Evolutionary conservation across 2,329 filamentous ascomycete species (phyloP).

Genomic region (Talaromyces funiculosus): DNA sequence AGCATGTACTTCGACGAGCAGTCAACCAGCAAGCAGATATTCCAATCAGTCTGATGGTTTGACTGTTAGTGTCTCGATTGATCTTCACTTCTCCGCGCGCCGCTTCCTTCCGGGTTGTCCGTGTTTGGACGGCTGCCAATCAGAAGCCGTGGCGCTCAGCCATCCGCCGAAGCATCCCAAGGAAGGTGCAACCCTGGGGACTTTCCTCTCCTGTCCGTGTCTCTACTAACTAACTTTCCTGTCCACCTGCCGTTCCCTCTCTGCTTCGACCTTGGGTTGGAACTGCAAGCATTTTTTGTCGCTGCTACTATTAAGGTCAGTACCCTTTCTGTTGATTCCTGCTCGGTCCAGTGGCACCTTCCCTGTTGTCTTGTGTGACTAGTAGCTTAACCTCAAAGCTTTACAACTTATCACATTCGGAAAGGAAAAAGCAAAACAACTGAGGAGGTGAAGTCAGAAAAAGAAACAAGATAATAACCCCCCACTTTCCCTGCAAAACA

Average conservation of each 20-base stretch:
- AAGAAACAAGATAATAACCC: neutral
- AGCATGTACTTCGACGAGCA: neutral
- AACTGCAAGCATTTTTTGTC: neutral
- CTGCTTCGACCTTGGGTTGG: neutral
- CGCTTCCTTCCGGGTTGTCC: neutral
- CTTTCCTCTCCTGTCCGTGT: neutral
- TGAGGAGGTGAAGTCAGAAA: neutral
- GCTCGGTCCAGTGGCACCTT: neutral
- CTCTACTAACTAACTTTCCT: too few species aligned
- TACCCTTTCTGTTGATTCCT: neutral
- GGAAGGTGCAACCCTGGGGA: neutral
- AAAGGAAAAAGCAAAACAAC: neutral
- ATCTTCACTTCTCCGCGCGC: constrained; percentile 3
- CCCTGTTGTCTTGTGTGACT: too few species aligned
- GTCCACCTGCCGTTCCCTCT: neutral
- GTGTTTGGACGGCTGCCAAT: neutral
- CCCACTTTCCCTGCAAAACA: constrained; percentile 1
- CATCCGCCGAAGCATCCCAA: constrained; percentile 1
- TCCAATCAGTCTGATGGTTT: neutral
- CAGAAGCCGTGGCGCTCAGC: neutral
- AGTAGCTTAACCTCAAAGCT: neutral
- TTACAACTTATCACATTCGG: neutral
- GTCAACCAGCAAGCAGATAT: neutral
- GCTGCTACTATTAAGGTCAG: neutral
- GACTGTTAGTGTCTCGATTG: neutral